Conservation (phyloP, 768 basidiomycete species). For the Russula sp. region DNA sequence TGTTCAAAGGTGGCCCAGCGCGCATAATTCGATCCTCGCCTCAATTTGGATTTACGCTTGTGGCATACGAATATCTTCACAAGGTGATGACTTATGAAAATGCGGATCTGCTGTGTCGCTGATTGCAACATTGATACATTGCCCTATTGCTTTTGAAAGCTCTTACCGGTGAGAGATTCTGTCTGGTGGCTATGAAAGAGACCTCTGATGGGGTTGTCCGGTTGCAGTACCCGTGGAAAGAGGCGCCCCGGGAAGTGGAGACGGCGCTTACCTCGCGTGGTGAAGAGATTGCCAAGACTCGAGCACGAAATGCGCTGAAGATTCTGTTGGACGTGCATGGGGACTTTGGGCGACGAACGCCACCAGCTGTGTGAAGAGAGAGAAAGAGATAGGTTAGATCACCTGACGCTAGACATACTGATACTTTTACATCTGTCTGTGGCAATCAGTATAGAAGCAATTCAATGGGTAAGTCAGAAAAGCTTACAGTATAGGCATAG, state of each 20-base stretch:
- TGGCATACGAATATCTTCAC: constrained; percentile 72
- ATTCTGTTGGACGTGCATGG: constrained; percentile 85
- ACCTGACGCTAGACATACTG: neutral
- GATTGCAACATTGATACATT: neutral
- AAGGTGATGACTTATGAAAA: constrained; percentile 36
- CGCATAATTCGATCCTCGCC: constrained; percentile 84
- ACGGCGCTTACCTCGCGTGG: constrained; percentile 64
- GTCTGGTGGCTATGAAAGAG: neutral
- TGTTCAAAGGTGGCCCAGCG: constrained; percentile 91
- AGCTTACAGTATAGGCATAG: neutral
- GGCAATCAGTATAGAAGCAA: neutral
- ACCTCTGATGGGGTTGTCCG: constrained; percentile 22
- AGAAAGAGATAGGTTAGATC: neutral
- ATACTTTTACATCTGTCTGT: neutral
- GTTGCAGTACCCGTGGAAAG: constrained; percentile 75
- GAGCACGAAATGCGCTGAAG: constrained; percentile 93
- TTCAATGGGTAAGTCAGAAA: neutral
- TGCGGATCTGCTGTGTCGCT: neutral
- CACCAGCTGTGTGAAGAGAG: neutral
- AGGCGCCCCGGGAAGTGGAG: constrained; percentile 57
- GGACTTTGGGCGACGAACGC: constrained; percentile 45
- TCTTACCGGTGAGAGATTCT: constrained; percentile 19
- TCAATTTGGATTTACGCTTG: constrained; percentile 91
- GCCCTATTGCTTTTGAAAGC: neutral
- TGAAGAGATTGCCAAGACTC: constrained; percentile 81